Evolutionary conservation across 495 filamentous ascomycete genomes (phyloP).

Genomic region (Bacidia gigantensis): DNA sequence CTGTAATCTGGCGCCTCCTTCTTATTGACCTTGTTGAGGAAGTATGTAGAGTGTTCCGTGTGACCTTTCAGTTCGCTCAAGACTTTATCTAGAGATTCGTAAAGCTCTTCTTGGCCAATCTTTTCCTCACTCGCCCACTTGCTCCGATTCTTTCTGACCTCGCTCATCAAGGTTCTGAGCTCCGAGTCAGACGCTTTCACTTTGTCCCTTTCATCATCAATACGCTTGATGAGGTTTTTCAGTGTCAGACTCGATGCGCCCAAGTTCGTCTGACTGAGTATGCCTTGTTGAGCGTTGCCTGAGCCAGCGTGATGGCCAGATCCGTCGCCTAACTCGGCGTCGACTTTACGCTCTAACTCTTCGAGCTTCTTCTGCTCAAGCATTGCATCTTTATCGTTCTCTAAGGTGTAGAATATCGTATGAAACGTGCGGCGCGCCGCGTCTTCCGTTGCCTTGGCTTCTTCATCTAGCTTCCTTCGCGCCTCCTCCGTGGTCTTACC

Average conservation of each 20-base stretch:
- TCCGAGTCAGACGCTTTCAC: constrained; percentile 87
- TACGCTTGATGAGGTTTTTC: constrained; percentile 89
- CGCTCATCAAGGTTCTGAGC: constrained; percentile 80
- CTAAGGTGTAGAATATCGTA: constrained; percentile 84
- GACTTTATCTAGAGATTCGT: constrained; percentile 92
- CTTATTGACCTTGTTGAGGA: constrained; percentile 86
- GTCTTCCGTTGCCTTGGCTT: constrained; percentile 85
- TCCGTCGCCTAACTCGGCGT: constrained; percentile 66
- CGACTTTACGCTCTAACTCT: constrained; percentile 87
- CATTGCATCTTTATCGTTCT: constrained; percentile 92
- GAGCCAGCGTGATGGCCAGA: constrained; percentile 33
- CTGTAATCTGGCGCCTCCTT: constrained; percentile 94
- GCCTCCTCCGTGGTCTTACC: constrained; percentile 65
- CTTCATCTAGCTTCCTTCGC: constrained; percentile 84
- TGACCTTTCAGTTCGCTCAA: constrained; percentile 83
- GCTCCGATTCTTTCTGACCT: constrained; percentile 91
- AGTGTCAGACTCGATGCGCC: constrained; percentile 93
- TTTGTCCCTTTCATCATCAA: constrained; percentile 78
- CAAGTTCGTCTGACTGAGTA: constrained; percentile 81
- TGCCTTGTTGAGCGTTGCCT: constrained; percentile 52
- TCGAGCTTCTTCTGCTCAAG: constrained; percentile 93
- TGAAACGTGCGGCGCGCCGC: constrained; percentile 79
- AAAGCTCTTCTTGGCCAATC: constrained; percentile 92
- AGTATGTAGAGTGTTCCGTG: constrained; percentile 90
- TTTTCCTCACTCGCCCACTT: constrained; percentile 99